These are phyloP conservation scores for Nicotiana attenuata DNA, from an alignment of 257 asterid species.

Conservation along the genomic window DNA sequence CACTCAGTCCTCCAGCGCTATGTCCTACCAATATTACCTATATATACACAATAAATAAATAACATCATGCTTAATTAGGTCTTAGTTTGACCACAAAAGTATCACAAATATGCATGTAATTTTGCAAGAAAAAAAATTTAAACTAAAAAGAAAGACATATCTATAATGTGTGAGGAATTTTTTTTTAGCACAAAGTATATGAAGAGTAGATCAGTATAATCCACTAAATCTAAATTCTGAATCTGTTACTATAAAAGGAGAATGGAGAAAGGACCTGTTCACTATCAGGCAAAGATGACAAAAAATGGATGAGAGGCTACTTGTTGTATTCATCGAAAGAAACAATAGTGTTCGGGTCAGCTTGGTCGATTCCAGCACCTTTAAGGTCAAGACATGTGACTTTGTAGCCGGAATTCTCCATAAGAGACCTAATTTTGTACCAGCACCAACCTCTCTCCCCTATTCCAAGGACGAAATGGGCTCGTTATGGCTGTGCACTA, in stretches of 20 bases:
- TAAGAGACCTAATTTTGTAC: slow-evolving; percentile 60
- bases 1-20: slow-evolving; percentile 80
- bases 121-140: neutral
- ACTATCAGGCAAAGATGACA: slow-evolving; percentile 34
- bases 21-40: slow-evolving; percentile 92
- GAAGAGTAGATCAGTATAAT: too few relatives aligned
- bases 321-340: slow-evolving; percentile 56
- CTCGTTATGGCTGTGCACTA: neutral
- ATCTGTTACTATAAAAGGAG: too few relatives aligned
- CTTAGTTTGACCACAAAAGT: neutral
- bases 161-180: too few relatives aligned
- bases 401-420: slow-evolving; percentile 65
- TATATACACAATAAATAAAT: neutral
- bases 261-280: slow-evolving; percentile 37
- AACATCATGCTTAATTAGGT: too few relatives aligned
- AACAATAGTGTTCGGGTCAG: slow-evolving; percentile 56
- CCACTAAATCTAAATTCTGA: too few relatives aligned
- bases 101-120: neutral
- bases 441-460: slow-evolving; percentile 87
- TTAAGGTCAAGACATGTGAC: slow-evolving; percentile 80
- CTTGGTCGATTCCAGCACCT: slow-evolving; percentile 59
- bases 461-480: slow-evolving; percentile 74
- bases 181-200: too few relatives aligned
- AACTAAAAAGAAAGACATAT: neutral
- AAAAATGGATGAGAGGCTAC: slow-evolving; percentile 65